Conservation (phyloP, 371 early-diverging fungal species). For the Syncephalastrum contaminatum region DNA sequence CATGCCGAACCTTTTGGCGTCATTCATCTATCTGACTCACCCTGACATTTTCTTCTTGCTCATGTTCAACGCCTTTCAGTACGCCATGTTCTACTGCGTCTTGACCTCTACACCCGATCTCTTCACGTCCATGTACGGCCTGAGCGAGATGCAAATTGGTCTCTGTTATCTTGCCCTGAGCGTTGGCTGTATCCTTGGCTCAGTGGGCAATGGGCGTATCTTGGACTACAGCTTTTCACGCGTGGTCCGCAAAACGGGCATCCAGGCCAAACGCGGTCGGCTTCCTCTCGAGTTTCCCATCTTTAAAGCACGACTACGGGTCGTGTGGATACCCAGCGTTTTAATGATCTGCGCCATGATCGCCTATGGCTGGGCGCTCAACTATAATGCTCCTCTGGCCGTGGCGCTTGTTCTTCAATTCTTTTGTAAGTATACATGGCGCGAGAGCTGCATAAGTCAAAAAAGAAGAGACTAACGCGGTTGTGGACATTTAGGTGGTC, state of each 20-base stretch:
- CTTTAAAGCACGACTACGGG: slow-evolving; percentile 11
- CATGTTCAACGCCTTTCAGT: slow-evolving; percentile 9
- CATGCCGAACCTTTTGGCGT: slow-evolving; percentile 14
- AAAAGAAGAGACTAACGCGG: not conserved
- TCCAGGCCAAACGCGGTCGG: not conserved
- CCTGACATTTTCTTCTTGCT: slow-evolving; percentile 14
- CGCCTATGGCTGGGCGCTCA: slow-evolving; percentile 19
- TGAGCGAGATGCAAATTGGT: slow-evolving; percentile 18
- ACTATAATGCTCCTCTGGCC: slow-evolving; percentile 8
- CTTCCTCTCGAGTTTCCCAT: slow-evolving; percentile 20
- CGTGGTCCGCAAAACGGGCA: not conserved
- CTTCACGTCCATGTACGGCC: slow-evolving; percentile 10
- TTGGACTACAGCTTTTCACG: slow-evolving; percentile 12
- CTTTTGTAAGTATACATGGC: slow-evolving; percentile 10
- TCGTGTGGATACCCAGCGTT: slow-evolving; percentile 9
- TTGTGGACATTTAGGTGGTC: slow-evolving; percentile 1
- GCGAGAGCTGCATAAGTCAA: not conserved
- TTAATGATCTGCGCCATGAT: slow-evolving; percentile 10
- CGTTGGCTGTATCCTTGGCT: slow-evolving; percentile 11
- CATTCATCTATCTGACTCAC: slow-evolving; percentile 14
- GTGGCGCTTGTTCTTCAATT: slow-evolving; percentile 17
- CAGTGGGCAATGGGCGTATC: slow-evolving; percentile 8
- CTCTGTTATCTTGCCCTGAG: slow-evolving; percentile 17
- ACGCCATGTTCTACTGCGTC: slow-evolving; percentile 13
- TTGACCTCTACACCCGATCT: slow-evolving; percentile 13